Percentiles rank a stretch among this genome's conserved stretches.
These are phyloP conservation scores for Hymenoscyphus repandus DNA, from an alignment of 2,329 filamentous ascomycete species.

Conservation along the genomic window DNA sequence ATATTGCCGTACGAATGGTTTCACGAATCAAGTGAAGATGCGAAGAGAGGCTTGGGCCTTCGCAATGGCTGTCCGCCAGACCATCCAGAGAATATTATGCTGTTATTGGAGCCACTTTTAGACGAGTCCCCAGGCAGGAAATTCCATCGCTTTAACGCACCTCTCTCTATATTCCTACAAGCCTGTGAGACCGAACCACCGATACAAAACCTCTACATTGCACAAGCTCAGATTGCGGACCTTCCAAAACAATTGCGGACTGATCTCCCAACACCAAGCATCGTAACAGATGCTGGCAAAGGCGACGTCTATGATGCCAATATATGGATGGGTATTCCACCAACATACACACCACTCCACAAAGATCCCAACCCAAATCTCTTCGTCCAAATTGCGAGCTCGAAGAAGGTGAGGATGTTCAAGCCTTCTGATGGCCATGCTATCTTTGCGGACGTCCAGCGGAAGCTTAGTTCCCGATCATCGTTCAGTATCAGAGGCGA, in stretches of 20 bases:
- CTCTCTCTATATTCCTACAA: constrained; percentile 27
- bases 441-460: constrained; percentile 54
- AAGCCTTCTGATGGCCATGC: constrained; percentile 55
- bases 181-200: constrained; percentile 4
- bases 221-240: constrained; percentile 68
- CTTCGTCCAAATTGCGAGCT: constrained; percentile 74
- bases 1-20: constrained; percentile 56
- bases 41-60: too few relatives aligned
- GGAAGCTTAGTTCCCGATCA: constrained; percentile 31
- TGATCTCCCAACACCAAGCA: constrained; percentile 62
- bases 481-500: constrained; percentile 55
- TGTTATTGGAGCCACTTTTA: background rate
- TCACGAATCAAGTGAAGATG: constrained; percentile 2
- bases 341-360: constrained; percentile 87
- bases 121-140: constrained; percentile 18
- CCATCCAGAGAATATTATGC: background rate
- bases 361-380: constrained; percentile 91
- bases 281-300: constrained; percentile 59
- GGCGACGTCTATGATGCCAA: constrained; percentile 85
- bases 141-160: constrained; percentile 43
- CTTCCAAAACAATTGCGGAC: constrained; percentile 57
- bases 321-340: constrained; percentile 81
- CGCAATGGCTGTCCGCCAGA: background rate
- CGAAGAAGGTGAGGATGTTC: constrained; percentile 70
- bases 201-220: constrained; percentile 64